Evolutionary conservation across 345 rosid genomes (phyloP).

Genomic region (Gossypium stocksii): DNA sequence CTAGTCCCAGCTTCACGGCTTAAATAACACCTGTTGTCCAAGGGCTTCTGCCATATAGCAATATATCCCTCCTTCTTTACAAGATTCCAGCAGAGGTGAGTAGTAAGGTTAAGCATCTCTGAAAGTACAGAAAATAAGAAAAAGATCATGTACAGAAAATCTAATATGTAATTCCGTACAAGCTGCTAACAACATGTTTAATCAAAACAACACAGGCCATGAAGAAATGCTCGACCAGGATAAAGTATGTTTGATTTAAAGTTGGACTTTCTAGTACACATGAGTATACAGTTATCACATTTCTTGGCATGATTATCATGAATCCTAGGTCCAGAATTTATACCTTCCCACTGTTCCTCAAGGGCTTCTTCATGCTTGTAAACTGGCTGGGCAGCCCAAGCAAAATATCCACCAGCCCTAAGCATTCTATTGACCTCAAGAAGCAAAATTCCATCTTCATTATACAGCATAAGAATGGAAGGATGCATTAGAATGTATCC

Average conservation of each 20-base stretch:
- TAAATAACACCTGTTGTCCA: constrained; percentile 71
- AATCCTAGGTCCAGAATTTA: constrained; percentile 4
- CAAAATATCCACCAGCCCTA: constrained; percentile 90
- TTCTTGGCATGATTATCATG: neutral
- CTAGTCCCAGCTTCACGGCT: constrained; percentile 53
- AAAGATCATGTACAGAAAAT: neutral
- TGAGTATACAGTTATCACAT: constrained; percentile 5
- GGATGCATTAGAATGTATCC: constrained; percentile 22
- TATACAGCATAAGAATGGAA: constrained; percentile 9
- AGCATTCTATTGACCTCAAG: constrained; percentile 95
- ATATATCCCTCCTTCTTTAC: constrained; percentile 93
- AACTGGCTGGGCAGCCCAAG: constrained; percentile 98
- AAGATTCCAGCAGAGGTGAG: constrained; percentile 87
- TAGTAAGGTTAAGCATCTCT: constrained; percentile 89
- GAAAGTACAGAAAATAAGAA: constrained; percentile 25
- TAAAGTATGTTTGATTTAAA: neutral
- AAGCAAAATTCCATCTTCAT: constrained; percentile 87
- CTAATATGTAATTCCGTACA: neutral
- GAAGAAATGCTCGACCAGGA: neutral
- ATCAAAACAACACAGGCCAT: neutral
- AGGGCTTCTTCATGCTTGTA: constrained; percentile 78
- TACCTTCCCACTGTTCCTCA: constrained; percentile 96
- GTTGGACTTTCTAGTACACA: constrained; percentile 3
- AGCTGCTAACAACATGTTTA: neutral
- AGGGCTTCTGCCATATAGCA: constrained; percentile 91